Evolutionary conservation across 1,284 basidiomycete genomes (phyloP), one percentile per base, ranked within the genome.

Genomic region (Ceratobasidium sp.): DNA sequence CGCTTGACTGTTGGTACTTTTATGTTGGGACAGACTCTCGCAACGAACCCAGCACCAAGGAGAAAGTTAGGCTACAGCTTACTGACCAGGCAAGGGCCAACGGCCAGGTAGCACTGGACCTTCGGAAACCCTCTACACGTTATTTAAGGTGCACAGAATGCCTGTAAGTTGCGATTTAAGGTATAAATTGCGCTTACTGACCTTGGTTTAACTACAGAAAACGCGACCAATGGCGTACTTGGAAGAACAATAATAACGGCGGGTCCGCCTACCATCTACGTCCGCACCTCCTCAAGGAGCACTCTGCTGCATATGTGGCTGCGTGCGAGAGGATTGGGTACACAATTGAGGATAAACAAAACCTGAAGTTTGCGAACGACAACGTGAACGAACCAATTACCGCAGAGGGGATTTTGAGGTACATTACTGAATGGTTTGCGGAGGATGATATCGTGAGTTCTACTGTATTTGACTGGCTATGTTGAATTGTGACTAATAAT

Each of bases 361-460:
- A 67, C 33, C 6, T 23, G 26, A 49, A 33, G 2, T 6, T 6
- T 4, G 26, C 40, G 13, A 46, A 42, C n/a, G 46, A 67, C 13
- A 28, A 67, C 42, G 44, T 67, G 7, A 40, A 51, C 23, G n/a
- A 67, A 28, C 64, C 64, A 51, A 49, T 67, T 23, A 67, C 64
- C 4, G 23, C 42, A 6, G 64, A 46, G 26, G 64, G 64, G 10
- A 67, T 67, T 12, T 28, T 67, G 26, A 46, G 28, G 44, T 51
- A 51, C n/a, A 46, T 67, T n/a, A 67, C 64, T 12, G 44, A 67
- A 28, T 80, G 79, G 79, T 67, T 80, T 73, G 79, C 67, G 9
- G 63, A 66, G n/a, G 77, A 78, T 49, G 77, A 80, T 55, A 77
- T 78, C 26, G 79, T 80, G 56, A 64, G 67, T 33, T 33, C 33